These are phyloP conservation scores for Panicum virgatum DNA, from an alignment of 202 grass and related monocot species.

Conservation along the genomic window DNA sequence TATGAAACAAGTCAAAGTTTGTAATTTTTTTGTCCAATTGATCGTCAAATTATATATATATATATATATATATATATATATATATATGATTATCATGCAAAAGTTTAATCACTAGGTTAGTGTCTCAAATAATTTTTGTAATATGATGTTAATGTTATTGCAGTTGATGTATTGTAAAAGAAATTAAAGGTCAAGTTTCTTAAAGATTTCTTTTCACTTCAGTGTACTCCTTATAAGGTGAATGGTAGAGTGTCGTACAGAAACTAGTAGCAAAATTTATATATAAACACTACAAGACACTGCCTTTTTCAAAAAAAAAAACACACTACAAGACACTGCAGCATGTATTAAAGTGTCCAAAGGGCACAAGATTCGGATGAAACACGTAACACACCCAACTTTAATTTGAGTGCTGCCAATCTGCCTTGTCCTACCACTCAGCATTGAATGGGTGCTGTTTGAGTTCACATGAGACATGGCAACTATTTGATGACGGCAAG, in stretches of 20 bases:
- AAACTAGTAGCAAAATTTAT: neutral
- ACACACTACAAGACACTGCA: neutral
- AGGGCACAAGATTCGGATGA: constrained; percentile 24
- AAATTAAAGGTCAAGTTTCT: neutral
- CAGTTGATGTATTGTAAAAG: neutral
- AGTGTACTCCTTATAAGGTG: neutral
- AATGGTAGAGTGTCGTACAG: neutral
- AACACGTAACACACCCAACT: neutral
- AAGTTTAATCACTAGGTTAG: neutral
- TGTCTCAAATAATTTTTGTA: neutral
- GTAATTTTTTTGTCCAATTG: neutral
- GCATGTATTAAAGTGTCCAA: neutral
- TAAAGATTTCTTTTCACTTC: neutral
- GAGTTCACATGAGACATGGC: constrained; percentile 26
- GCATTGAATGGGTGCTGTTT: constrained; percentile 26
- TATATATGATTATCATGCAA: neutral
- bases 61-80: neutral
- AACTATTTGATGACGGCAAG: neutral
- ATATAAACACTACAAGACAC: neutral
- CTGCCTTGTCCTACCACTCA: neutral
- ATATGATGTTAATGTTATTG: neutral
- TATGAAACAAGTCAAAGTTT: neutral
- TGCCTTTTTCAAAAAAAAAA: too few relatives aligned
- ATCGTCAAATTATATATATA: neutral
- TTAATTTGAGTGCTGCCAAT: neutral